Conservation (phyloP, 306 rosid species). For the Gynostemma pentaphyllum region DNA sequence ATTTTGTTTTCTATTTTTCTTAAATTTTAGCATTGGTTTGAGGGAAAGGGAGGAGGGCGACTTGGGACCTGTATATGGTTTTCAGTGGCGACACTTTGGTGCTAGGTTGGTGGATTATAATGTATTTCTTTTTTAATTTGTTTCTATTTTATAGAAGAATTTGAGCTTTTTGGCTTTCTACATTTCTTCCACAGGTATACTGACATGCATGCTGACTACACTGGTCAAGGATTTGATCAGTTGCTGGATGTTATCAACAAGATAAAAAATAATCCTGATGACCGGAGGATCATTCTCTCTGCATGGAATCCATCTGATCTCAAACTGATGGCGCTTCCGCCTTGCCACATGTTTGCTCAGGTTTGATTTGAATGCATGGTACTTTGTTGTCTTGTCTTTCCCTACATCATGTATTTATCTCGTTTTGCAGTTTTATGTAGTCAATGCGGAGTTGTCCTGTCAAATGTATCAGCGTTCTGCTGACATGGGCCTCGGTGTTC, state of each 20-base stretch:
- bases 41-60: conserved; percentile 82
- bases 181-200: conserved; percentile 53
- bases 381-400: not conserved
- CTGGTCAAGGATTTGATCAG: conserved; percentile 92
- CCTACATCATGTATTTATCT: not conserved
- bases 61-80: conserved; percentile 95
- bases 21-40: conserved; percentile 61
- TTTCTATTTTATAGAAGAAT: not conserved
- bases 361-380: conserved; percentile 23
- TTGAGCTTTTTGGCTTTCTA: not conserved
- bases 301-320: conserved; percentile 97
- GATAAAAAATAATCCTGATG: conserved; percentile 74
- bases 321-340: conserved; percentile 91
- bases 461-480: conserved; percentile 98
- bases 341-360: conserved; percentile 96
- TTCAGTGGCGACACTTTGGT: conserved; percentile 98
- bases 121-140: not conserved
- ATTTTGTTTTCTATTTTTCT: conserved; percentile 1
- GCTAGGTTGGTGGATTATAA: conserved; percentile 52
- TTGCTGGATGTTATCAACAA: conserved; percentile 76
- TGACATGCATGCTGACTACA: conserved; percentile 80
- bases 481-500: conserved; percentile 86
- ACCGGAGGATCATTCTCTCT: conserved; percentile 78
- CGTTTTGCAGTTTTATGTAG: conserved; percentile 69
- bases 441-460: conserved; percentile 84